Evolutionary conservation across 2,329 filamentous ascomycete species (phyloP), one percentile per base, ranked within the genome.

Genomic region (Diplodia intermedia): DNA sequence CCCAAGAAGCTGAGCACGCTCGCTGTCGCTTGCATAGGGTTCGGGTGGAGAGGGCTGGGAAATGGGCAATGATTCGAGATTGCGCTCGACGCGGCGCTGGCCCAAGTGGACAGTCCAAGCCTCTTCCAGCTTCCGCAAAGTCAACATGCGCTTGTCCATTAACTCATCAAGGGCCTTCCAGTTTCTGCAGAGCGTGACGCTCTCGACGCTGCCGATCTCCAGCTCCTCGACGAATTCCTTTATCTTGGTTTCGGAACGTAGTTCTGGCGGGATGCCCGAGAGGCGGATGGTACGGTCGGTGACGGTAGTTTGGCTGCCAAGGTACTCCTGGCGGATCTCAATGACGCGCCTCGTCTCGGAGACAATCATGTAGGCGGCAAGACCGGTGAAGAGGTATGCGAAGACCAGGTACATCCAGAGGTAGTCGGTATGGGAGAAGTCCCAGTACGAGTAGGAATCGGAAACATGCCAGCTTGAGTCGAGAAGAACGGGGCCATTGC

Each of bases 361-460:
- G 69, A 94, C 88, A 73, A 98, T 89, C 72, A 94, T 87, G 76
- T 94, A 97, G 14, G 97, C 82, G 0, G 92, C 91, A 52, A 98
- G 81, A 1, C 84, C 88, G 6, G 91, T 94, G 78, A 98, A 99
- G 62, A 98, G 85, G 81, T 97, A 99, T 1, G 93, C 92, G 74
- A 99, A 99, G n/a, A 91, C 84, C 15, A 97, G 87, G 75, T 98
- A 97, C 74, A 94, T 91, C 93, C 94, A 97, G 1, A 97, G 82
- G 73, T 94, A 97, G 68, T 84, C 82, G 18, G 79, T 82, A 66
- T 81, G 79, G 68, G 78, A 77, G 78, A 78, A 75, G 23, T 72
- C 67, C 12, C 43, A 62, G 47, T 61, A 62, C 4, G 43, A 67
- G 56, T 63, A 68, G n/a, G 50, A 63, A 36, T 69, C 68, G 38